Base-by-base conservation (phyloP, 768 basidiomycete species). In the Mycena alexandri region DNA sequence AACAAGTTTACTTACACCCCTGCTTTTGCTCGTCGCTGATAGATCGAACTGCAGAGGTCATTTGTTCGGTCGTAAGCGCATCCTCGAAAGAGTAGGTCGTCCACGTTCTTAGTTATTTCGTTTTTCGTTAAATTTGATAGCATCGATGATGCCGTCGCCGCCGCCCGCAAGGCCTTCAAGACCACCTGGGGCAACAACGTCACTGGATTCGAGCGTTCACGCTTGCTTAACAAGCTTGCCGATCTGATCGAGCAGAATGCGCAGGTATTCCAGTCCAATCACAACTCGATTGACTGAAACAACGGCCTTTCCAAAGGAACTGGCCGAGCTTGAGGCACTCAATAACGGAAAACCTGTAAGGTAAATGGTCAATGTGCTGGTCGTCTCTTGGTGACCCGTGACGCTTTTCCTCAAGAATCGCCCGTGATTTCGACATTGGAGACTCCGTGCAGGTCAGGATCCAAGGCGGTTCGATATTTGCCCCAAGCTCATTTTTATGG, bases 331-430 rank as follows among this genome's bases (percentile, higher is more conserved):
- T 51, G 95, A 97, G 78, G 79, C 89, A 48, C 82, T 96, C 65
- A 95, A 98, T 81, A 96, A 95, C 74, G 96, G 96, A 48, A 97
- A 98, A 81, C 94, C 91, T n/a, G 82, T 93, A 70, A 88, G 33
- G 16, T 38, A 48, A 38, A 14, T 38, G 38, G 11, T 38, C 10
- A 38, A 4, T 29, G 29, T 29, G 29, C 3, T 29, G 6, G 3
- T 29, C 29, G 29, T 29, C 29, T 29, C 29, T 29, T 29, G n/a
- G n/a, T n/a, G 29, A 29, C 29, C 29, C 29, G 6, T 6, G 29
- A 29, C 29, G 29, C 29, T 29, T 29, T 29, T 6, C 29, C 29
- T 6, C 29, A 24, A 53, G 82, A 71, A 79, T 82, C 47, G 81
- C 83, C 41, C 81, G 93, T 76, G 93, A 93, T 75, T 90, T 87